phyloP scores from a whole-genome alignment of 306 rosid species.

The Oemleria cerasiformis region DNA sequence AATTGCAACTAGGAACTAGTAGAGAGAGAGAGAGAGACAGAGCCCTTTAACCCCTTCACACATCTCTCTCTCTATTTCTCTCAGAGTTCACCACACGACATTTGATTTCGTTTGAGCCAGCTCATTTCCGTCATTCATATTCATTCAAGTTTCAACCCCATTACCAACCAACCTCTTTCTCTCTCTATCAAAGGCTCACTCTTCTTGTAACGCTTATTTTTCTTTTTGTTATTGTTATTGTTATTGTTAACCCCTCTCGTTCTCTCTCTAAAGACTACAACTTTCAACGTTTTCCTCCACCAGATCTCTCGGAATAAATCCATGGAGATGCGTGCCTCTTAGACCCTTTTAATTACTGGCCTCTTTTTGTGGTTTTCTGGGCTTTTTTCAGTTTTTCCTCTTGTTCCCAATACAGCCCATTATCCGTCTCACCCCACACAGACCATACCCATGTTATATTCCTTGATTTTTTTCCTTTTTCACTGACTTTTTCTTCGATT shows the following conservation, averaged over 20 bases:
- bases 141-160: conserved; percentile 38
- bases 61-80: not conserved
- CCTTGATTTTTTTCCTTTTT: conserved; percentile 22
- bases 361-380: conserved; percentile 21
- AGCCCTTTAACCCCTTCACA: conserved; percentile 15
- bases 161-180: conserved; percentile 41
- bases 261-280: not conserved
- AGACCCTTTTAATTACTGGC: conserved; percentile 12
- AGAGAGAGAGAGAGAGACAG: not conserved
- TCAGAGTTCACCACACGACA: conserved; percentile 45
- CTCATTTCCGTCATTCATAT: conserved; percentile 46
- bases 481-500: conserved; percentile 37
- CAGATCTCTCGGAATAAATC: conserved; percentile 68
- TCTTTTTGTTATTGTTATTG: not conserved
- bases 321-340: conserved; percentile 46
- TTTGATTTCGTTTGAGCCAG: conserved; percentile 57
- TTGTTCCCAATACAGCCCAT: conserved; percentile 23
- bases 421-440: not conserved
- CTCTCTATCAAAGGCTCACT: conserved; percentile 5
- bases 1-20: conserved; percentile 21
- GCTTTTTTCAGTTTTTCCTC: conserved; percentile 12
- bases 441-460: conserved; percentile 10
- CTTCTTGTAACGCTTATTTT: conserved; percentile 11
- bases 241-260: conserved; percentile 24
- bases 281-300: conserved; percentile 47